These are phyloP conservation scores for Microbotryum lychnidis-dioicae DNA, from an alignment of 1,284 basidiomycete genomes.

Conservation along the genomic window DNA sequence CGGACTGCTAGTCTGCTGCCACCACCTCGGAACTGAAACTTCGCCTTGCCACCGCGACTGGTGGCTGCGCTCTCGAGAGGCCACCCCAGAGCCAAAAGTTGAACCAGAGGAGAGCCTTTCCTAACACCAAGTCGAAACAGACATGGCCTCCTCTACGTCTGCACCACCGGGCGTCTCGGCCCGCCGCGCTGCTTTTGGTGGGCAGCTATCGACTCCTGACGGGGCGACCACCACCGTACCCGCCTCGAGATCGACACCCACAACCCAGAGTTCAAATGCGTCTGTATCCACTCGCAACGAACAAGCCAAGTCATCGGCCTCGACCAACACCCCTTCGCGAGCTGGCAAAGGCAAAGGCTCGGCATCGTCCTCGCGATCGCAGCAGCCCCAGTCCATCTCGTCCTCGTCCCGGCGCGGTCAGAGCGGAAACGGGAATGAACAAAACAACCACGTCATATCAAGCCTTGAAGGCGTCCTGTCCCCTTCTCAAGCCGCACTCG, in stretches of 20 bases:
- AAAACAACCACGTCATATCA: background rate
- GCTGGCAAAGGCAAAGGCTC: background rate
- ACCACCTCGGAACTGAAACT: background rate
- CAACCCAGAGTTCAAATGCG: background rate
- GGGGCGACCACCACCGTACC: background rate
- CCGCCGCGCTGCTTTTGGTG: conserved; percentile 3
- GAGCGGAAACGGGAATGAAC: background rate
- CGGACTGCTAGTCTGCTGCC: background rate
- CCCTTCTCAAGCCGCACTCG: background rate
- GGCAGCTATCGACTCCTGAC: background rate
- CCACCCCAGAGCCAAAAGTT: no score
- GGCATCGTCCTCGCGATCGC: background rate
- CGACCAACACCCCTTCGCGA: background rate
- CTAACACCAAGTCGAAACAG: no score
- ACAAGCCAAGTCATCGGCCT: background rate
- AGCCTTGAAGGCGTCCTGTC: background rate
- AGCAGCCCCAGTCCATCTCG: background rate
- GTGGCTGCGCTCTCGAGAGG: no score
- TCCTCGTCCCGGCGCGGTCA: background rate
- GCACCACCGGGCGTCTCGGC: no score
- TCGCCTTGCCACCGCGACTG: no score
- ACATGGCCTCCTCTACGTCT: no score
- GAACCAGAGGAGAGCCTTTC: no score
- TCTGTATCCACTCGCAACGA: background rate
- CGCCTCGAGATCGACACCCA: background rate